Evolutionary conservation across 164 flowering plant species (phyloP), one percentile per base, ranked within the genome.

Genomic region (Nelumbo lutea): DNA sequence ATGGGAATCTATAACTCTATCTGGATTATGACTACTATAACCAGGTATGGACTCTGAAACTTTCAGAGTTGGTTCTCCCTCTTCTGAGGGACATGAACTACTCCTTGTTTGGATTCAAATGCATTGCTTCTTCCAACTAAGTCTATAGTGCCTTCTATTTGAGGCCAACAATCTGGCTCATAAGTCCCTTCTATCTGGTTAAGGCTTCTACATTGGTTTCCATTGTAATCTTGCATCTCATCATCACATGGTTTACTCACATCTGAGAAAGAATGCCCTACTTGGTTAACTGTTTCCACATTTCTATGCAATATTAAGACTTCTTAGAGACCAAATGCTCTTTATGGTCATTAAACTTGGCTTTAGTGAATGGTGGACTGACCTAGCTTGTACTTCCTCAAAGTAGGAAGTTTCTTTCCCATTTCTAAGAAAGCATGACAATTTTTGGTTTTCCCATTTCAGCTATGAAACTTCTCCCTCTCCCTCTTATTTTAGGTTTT

Each of bases 231-330:
- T 1, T 59, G 61, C 50, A 48, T 57, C 27, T 64, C 52, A 64
- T 64, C 52, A 64, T 56, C 69, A 70, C 62, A 64, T 39, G 61
- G 69, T 48, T 71, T 73, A 70, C 75, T 73, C 42, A 15, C 68
- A 58, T 75, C 77, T 50, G 74, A 76, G 42, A 59, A 64, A 42
- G 65, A 45, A 60, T 60, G 65, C 8, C 27, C 67, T 15, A 52
- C 68, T 68, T 75, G 78, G 45, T 67, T 79, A 69, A 70, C 79
- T 44, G 44, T 63, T 66, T 77, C 73, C 57, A 62, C 44, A 57
- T 42, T 62, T 51, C 55, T 63, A 38, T 68, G 77, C 75, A 59
- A 58, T 27, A 27, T n/a, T 41, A 64, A 52, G 77, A 70, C 61
- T 82, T 82, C 71, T 65, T 70, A 47, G 41, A 42, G 66, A 68